Conservation (phyloP, 306 rosid genomes). For the Gynostemma pentaphyllum region DNA sequence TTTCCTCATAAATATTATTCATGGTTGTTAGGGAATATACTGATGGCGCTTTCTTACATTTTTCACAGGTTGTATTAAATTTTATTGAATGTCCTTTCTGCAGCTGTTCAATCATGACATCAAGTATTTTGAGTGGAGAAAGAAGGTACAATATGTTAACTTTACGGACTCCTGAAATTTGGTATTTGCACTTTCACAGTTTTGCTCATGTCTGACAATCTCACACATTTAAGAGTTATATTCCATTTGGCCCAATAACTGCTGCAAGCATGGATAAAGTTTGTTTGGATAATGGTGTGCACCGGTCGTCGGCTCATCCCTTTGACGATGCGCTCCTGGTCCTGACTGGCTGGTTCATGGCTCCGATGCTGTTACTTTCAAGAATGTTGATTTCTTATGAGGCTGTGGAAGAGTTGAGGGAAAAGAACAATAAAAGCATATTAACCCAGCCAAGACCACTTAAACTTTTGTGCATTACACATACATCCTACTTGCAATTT, state of each 20-base stretch:
- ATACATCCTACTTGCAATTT: too few relatives aligned
- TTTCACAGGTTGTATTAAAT: constrained; percentile 34
- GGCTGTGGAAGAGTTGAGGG: too few relatives aligned
- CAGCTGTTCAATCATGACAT: constrained; percentile 44
- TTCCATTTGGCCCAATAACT: neutral
- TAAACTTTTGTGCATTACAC: too few relatives aligned
- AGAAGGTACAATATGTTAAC: constrained; percentile 41
- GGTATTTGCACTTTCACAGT: neutral
- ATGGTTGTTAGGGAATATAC: neutral
- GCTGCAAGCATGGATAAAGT: neutral
- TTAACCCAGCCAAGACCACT: too few relatives aligned
- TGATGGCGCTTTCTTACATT: neutral
- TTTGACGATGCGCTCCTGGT: too few relatives aligned
- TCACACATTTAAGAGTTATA: neutral
- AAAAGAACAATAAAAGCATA: too few relatives aligned
- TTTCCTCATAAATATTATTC: neutral
- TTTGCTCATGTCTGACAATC: neutral
- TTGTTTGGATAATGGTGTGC: constrained; percentile 1
- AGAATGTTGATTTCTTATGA: too few relatives aligned
- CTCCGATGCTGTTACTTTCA: too few relatives aligned
- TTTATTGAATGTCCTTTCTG: constrained; percentile 68
- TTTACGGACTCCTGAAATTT: neutral
- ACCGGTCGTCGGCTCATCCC: too few relatives aligned
- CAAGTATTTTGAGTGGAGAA: constrained; percentile 78
- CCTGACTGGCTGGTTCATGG: too few relatives aligned